Percentiles rank a stretch among this genome's conserved stretches.
phyloP scores from a whole-genome alignment of 805 yeast species.

The Candida boleticola region DNA sequence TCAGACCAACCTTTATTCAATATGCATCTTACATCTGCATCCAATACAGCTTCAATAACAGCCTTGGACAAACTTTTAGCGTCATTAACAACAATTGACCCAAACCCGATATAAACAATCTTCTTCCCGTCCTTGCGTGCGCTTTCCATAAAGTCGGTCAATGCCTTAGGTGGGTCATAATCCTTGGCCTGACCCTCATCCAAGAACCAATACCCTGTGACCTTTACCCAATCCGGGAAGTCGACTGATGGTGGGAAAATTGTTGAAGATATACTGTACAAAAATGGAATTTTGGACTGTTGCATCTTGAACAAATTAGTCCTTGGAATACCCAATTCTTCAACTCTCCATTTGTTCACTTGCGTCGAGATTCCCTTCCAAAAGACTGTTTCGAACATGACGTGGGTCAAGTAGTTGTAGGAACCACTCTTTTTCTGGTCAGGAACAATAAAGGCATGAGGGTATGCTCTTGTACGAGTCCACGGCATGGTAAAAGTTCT shows the following conservation, averaged over 20 bases:
- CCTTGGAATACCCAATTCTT: slow-evolving; percentile 58
- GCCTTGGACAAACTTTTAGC: slow-evolving; percentile 77
- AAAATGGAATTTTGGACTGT: slow-evolving; percentile 79
- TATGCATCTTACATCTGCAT: slow-evolving; percentile 82
- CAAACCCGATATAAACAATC: slow-evolving; percentile 90
- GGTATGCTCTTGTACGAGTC: slow-evolving; percentile 94
- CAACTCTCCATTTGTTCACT: slow-evolving; percentile 83
- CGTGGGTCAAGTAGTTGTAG: slow-evolving; percentile 89
- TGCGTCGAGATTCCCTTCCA: slow-evolving; percentile 92
- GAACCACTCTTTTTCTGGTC: slow-evolving; percentile 92
- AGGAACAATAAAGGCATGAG: slow-evolving; percentile 94
- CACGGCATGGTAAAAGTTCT: slow-evolving; percentile 98
- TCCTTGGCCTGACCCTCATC: slow-evolving; percentile 51
- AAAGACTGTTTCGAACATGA: slow-evolving; percentile 85
- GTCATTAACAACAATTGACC: slow-evolving; percentile 87
- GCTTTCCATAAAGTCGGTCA: slow-evolving; percentile 55
- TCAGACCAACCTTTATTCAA: slow-evolving; percentile 96
- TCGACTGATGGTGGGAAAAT: slow-evolving; percentile 92
- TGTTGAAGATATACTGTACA: slow-evolving; percentile 85
- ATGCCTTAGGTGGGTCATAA: slow-evolving; percentile 59
- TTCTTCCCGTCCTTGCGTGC: slow-evolving; percentile 65
- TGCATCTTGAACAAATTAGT: slow-evolving; percentile 72
- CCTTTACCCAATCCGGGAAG: slow-evolving; percentile 92
- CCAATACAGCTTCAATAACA: slow-evolving; percentile 71
- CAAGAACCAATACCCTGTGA: slow-evolving; percentile 94